Evolutionary conservation across 441 rosid genomes (phyloP).

Genomic region (Syzygium syzygioides): DNA sequence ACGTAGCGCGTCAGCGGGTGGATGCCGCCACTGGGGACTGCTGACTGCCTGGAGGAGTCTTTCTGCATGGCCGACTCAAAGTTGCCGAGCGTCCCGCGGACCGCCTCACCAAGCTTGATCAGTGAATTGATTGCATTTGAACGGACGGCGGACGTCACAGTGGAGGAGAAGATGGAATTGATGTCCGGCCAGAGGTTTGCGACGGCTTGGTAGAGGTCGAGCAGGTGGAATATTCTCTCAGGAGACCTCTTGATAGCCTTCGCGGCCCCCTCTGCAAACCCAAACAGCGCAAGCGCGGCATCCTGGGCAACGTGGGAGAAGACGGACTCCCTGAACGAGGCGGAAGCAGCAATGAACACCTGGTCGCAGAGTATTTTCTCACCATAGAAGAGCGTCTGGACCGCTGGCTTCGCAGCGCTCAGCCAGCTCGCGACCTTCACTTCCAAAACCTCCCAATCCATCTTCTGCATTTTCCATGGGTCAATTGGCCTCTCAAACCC

Average conservation of each 20-base stretch:
- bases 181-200: background rate
- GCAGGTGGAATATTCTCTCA: background rate
- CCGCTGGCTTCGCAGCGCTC: background rate
- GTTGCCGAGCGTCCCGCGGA: background rate
- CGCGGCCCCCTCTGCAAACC: background rate
- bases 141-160: background rate
- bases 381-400: background rate
- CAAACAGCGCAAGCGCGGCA: background rate
- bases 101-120: background rate
- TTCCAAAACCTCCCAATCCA: background rate
- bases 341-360: background rate
- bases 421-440: background rate
- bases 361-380: constrained; percentile 3
- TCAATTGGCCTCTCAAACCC: background rate
- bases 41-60: background rate
- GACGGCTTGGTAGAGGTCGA: background rate
- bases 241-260: background rate
- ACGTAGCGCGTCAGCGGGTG: background rate
- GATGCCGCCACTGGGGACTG: background rate
- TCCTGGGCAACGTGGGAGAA: background rate
- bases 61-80: background rate
- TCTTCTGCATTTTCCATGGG: background rate
- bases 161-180: background rate
- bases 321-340: background rate
- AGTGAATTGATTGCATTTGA: background rate